Percentiles rank a stretch among this genome's conserved stretches.
These are phyloP conservation scores for Pichia sp. DNA, from an alignment of 1,139 yeast species.

Conservation along the genomic window DNA sequence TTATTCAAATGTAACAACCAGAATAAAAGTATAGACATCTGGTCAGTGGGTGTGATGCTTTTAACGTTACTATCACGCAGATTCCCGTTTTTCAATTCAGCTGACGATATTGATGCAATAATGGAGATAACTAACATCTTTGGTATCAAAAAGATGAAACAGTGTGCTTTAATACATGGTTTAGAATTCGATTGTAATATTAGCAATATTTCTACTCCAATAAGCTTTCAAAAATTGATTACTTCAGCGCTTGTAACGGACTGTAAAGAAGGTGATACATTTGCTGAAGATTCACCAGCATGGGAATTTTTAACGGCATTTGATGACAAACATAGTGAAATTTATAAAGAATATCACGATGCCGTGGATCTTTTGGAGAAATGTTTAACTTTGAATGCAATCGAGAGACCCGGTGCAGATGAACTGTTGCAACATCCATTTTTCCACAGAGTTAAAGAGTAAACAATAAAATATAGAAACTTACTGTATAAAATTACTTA, in stretches of 20 bases:
- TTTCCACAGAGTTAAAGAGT: slow-evolving; percentile 36
- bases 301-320: slow-evolving; percentile 25
- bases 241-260: slow-evolving; percentile 29
- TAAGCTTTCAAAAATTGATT: slow-evolving; percentile 29
- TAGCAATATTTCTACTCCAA: slow-evolving; percentile 31
- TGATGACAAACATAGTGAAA: slow-evolving; percentile 11
- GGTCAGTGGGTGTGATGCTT: slow-evolving; percentile 90
- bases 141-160: slow-evolving; percentile 66
- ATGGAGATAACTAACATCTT: slow-evolving; percentile 79
- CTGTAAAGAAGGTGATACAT: slow-evolving; percentile 25
- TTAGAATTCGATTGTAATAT: slow-evolving; percentile 69
- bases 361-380: slow-evolving; percentile 57
- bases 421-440: slow-evolving; percentile 80
- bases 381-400: slow-evolving; percentile 81
- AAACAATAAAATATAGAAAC: slow-evolving; percentile 34
- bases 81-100: slow-evolving; percentile 82
- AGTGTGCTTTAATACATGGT: slow-evolving; percentile 82
- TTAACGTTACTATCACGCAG: slow-evolving; percentile 63
- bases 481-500: no score
- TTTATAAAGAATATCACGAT: slow-evolving; percentile 23
- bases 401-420: slow-evolving; percentile 70
- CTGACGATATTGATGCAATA: slow-evolving; percentile 88
- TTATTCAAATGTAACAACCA: slow-evolving; percentile 82
- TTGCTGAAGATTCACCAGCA: slow-evolving; percentile 29
- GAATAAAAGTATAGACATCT: slow-evolving; percentile 71